Base-by-base conservation (phyloP, 768 basidiomycete species). In the Suillus plorans region DNA sequence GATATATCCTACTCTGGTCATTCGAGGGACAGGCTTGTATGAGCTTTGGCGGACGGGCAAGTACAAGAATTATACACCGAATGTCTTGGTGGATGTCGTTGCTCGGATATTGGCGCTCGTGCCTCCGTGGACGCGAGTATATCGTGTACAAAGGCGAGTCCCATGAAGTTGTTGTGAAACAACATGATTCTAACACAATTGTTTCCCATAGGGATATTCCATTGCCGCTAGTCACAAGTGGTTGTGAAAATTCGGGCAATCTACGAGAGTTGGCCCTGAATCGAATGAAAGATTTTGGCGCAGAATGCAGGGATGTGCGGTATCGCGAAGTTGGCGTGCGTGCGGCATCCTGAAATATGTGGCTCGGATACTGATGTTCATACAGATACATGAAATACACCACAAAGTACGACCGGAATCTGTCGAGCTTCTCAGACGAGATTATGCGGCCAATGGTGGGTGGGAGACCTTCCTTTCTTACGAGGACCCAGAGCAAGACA, bases 401-500 rank as follows among this genome's bases (percentile, higher is more conserved):
- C 90, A 97, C 81, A 96, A 97, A 79, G 94, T 99, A 55, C 88
- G 95, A 25, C 96, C 96, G 65, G 93, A 97, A 75, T 91, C 93
- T 18, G 92, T 97, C 60, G 97, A 99, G 77, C 88, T 99, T 5
- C 87, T 99, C 41, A 86, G 97, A 64, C 85, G 97, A 47, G 97
- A 99, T 75, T 99, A 99, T 76, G 81, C 91, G 4, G 97, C 97
- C 37, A 99, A 99, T 73, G 97, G 96, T 7, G 96, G 97, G 55
- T 99, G 97, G 97, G 97, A 99, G 80, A 99, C 97, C 2, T 99
- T 99, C 85, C 80, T 99, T 6, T 97, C 96, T 36, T 99, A 99
- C 74, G 97, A 99, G 79, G 97, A 99, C 75, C 97, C 97, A 7
- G 95, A 95, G 77, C 88, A 87, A 62, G 97, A 99, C 72, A 99